Evolutionary conservation across 495 filamentous ascomycete species (phyloP), one percentile per base, ranked within the genome.

Genomic region (Neurospora sp.): DNA sequence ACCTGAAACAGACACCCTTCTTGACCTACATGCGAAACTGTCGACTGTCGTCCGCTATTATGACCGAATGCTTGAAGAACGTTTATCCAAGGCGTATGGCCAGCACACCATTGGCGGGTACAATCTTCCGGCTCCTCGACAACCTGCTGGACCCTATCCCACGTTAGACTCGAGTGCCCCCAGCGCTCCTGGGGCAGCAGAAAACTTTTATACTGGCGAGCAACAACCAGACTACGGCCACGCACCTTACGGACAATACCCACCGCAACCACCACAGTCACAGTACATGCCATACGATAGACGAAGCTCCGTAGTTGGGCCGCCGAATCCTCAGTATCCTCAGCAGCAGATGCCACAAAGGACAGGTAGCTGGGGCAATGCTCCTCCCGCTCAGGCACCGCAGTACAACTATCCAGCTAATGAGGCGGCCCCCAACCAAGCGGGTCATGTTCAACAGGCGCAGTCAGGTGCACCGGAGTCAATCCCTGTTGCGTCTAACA

Each of bases 11-110:
- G 85, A 99, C 79, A 94, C 96, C 2, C 86, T 99, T 10, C 89
- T 98, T 59, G 96, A 99, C 77, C 83, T 99, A 4, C 96, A 99
- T 81, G 90, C 93, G 40, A 99, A 99, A 82, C 85, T 99, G 9
- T 94, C 94, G 3, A 97, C 96, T 1, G 96, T 98, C 65, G 96
- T 99, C 27, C 90, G 96, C n/a, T 99, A 98, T 77, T 99, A 99
- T 78, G 96, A 99, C 79, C 90, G 93, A 22, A 98, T 99, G 96
- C 84, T 99, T 3, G 96, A 99, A 80, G 96, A 98, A 70, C 90
- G 96, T 16, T 85, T 99, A 9, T 96, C 94, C 3, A 96, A 90
- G 77, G 94, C 96, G 3, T 98, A 98, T 80, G 91, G 90, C 74
- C 93, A 97, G 76, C 92, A 94, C 74, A 89, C 82, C 53, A 83